Evolutionary conservation across 2,329 filamentous ascomycete genomes (phyloP), one percentile per base, ranked within the genome.

Genomic region (Dactylella cylindrospora): DNA sequence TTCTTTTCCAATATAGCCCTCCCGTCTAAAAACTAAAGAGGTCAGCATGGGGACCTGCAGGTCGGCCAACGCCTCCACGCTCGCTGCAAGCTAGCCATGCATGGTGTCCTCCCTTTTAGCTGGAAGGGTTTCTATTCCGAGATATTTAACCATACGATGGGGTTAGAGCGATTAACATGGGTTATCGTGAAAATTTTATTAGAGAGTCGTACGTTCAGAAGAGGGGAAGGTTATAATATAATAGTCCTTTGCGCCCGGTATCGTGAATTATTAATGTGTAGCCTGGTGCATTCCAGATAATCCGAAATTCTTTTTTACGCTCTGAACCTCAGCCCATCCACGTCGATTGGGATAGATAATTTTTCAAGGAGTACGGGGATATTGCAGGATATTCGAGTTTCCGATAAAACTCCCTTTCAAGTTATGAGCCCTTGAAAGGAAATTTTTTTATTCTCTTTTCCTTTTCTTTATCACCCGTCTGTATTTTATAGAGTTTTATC

Each of bases 211-310:
- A 8, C 17, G n/a, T n/a, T n/a, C n/a, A n/a, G n/a, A n/a, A 41
- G 35, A 47, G 55, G 55, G 45, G 57, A 49, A 49, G 54, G 53
- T 62, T 62, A 62, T 54, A 62, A 47, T 43, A n/a, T n/a, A n/a
- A n/a, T n/a, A n/a, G 49, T 47, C 36, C 32, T 49, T 28, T 35
- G 25, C 40, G 43, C 57, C 57, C 49, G 53, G 43, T 35, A 39
- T 5, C 22, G 19, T 13, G 49, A 23, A n/a, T n/a, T n/a, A n/a
- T n/a, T n/a, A n/a, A n/a, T 15, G 41, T 38, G 35, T 43, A 38
- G 44, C 43, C 32, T n/a, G 9, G 33, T 28, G 26, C 10, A 8
- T 15, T 36, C 38, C 29, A 60, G 51, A 51, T 60, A 60, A 51
- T 60, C 54, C 54, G 54, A 60, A 36, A 36, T 32, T 40, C 25